A percentile compares a stretch with the other conserved stretches of the same genome.
These are phyloP conservation scores for Pseudocercospora musae DNA, from an alignment of 2,329 filamentous ascomycete species.

Conservation along the genomic window DNA sequence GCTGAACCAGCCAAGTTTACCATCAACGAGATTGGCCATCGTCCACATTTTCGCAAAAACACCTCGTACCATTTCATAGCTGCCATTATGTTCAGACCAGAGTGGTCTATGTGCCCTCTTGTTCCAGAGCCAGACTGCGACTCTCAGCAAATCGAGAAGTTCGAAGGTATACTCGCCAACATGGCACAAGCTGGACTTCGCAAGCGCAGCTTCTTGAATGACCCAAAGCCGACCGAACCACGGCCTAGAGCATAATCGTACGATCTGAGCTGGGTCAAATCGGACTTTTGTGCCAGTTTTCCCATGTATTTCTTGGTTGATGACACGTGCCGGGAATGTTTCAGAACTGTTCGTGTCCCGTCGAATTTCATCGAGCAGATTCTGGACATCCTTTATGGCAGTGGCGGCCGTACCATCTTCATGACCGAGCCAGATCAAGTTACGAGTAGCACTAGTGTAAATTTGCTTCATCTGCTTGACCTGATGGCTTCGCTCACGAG, in stretches of 20 bases:
- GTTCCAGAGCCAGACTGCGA: not conserved
- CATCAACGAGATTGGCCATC: not conserved
- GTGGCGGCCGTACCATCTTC: not conserved
- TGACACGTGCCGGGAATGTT: not conserved
- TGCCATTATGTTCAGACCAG: too few species aligned
- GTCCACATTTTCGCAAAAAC: not conserved
- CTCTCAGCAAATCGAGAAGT: not conserved
- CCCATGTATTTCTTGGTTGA: not conserved
- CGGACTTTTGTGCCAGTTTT: not conserved
- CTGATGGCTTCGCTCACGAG: not conserved
- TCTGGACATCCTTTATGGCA: not conserved
- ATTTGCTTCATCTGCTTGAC: slow-evolving; percentile 1
- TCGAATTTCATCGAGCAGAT: not conserved
- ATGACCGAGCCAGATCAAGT: slow-evolving; percentile 4
- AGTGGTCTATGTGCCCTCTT: not conserved
- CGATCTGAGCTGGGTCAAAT: not conserved
- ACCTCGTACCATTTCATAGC: too few species aligned
- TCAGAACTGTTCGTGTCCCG: not conserved
- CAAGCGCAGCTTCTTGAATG: slow-evolving; percentile 7
- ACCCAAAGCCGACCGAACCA: slow-evolving; percentile 12
- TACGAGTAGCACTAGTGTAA: not conserved
- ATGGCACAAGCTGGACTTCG: not conserved
- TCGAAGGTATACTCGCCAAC: not conserved
- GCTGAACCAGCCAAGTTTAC: too few species aligned
- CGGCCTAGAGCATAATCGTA: not conserved